Percentiles rank a stretch among this genome's conserved stretches.
Evolutionary conservation across 495 filamentous ascomycete genomes (phyloP).

Genomic region (Staphylotrichum longicolle): DNA sequence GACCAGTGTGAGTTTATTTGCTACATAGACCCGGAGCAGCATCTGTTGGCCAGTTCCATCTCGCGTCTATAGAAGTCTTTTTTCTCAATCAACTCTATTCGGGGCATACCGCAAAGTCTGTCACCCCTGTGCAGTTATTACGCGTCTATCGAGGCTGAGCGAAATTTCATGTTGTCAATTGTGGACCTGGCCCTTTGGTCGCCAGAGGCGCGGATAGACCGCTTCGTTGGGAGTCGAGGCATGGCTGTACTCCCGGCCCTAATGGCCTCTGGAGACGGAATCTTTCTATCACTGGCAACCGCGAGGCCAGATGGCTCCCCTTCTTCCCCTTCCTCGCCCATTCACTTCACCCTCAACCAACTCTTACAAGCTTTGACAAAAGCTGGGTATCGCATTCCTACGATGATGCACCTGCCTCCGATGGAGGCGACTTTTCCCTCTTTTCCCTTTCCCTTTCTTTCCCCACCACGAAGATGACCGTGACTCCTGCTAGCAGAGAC

Average conservation of each 20-base stretch:
- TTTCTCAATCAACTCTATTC: too few relatives aligned
- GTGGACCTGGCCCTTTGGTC: background rate
- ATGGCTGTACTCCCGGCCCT: background rate
- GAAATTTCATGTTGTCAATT: background rate
- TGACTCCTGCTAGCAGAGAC: too few relatives aligned
- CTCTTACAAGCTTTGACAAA: conserved; percentile 20
- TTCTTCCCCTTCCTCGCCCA: background rate
- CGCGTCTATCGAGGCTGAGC: background rate
- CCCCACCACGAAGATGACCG: too few relatives aligned
- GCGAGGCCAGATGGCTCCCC: background rate
- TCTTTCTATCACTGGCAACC: background rate
- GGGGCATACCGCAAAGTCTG: too few relatives aligned
- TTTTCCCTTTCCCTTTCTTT: background rate
- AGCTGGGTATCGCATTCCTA: conserved; percentile 26
- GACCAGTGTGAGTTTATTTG: too few relatives aligned
- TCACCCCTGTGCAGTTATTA: background rate
- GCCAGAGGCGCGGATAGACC: too few relatives aligned
- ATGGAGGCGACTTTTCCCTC: background rate
- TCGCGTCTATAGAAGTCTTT: too few relatives aligned
- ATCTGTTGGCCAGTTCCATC: too few relatives aligned
- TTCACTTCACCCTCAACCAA: background rate
- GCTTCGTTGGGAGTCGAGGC: too few relatives aligned
- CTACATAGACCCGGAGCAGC: too few relatives aligned
- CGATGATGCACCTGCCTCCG: conserved; percentile 15
- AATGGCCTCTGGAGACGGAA: background rate